Percentiles rank a stretch among this genome's conserved stretches.
Conservation (phyloP, 2,329 filamentous ascomycete species). For the Sordariomycetes sp. region DNA sequence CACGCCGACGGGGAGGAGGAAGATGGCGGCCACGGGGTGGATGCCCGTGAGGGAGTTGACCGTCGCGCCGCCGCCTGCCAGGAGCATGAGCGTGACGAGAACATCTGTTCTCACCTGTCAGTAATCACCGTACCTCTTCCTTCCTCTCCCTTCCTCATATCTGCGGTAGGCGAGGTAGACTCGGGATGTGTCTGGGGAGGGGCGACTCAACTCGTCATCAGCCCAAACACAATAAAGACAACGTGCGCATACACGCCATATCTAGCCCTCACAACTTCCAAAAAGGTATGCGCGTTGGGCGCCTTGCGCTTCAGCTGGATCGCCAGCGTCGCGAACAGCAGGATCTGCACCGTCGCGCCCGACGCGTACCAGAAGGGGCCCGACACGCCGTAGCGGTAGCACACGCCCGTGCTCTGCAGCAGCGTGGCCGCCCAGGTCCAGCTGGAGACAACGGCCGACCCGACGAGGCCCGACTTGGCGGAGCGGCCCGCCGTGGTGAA, state of each 20-base stretch:
- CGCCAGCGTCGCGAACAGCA: slow-evolving; percentile 81
- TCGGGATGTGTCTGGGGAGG: background rate
- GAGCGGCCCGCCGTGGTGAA: slow-evolving; percentile 83
- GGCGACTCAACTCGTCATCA: slow-evolving; percentile 49
- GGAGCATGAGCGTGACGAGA: slow-evolving; percentile 78
- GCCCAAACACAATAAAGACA: slow-evolving; percentile 72
- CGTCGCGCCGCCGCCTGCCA: slow-evolving; percentile 65
- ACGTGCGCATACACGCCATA: slow-evolving; percentile 64
- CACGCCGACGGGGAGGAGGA: slow-evolving; percentile 59
- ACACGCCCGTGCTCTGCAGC: slow-evolving; percentile 69
- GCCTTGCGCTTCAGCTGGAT: slow-evolving; percentile 82
- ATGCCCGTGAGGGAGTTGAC: slow-evolving; percentile 31
- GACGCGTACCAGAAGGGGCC: slow-evolving; percentile 52
- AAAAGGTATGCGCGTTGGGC: slow-evolving; percentile 76
- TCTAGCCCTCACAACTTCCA: slow-evolving; percentile 72
- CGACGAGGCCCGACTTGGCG: slow-evolving; percentile 81
- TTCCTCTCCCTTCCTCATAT: background rate
- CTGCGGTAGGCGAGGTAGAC: background rate
- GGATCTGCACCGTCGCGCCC: slow-evolving; percentile 75
- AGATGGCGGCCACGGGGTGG: slow-evolving; percentile 68
- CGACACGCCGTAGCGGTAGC: slow-evolving; percentile 65
- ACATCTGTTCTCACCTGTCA: slow-evolving; percentile 34
- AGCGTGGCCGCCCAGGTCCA: slow-evolving; percentile 91
- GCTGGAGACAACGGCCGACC: slow-evolving; percentile 80
- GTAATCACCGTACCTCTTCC: background rate